Conservation (phyloP, 2,329 filamentous ascomycete genomes). For the Ophiosphaerella korrae region DNA sequence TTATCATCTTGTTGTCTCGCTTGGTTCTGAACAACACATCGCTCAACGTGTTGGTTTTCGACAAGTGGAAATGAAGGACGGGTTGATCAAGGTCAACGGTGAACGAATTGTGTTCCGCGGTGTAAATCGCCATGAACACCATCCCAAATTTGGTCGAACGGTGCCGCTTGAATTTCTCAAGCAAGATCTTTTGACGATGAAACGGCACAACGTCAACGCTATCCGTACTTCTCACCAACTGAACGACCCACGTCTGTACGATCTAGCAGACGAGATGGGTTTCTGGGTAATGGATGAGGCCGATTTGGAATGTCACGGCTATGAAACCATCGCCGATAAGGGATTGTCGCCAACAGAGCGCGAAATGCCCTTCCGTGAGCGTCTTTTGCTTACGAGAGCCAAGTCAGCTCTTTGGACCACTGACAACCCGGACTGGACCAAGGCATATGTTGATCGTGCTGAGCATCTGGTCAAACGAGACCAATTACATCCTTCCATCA, state of each 20-base stretch:
- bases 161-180: slow-evolving; percentile 67
- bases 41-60: slow-evolving; percentile 67
- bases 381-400: slow-evolving; percentile 61
- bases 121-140: slow-evolving; percentile 73
- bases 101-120: slow-evolving; percentile 65
- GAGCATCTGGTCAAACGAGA: slow-evolving; percentile 68
- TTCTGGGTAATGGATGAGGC: slow-evolving; percentile 67
- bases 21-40: slow-evolving; percentile 50
- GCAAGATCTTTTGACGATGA: slow-evolving; percentile 69
- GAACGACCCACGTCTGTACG: slow-evolving; percentile 64
- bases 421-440: slow-evolving; percentile 65
- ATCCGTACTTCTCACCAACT: slow-evolving; percentile 72
- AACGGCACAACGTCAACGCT: slow-evolving; percentile 72
- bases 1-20: slow-evolving; percentile 59
- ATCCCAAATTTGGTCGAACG: slow-evolving; percentile 65
- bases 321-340: slow-evolving; percentile 46
- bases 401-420: slow-evolving; percentile 64
- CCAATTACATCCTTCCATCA: slow-evolving; percentile 72
- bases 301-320: slow-evolving; percentile 56
- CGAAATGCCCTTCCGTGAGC: slow-evolving; percentile 63
- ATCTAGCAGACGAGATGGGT: slow-evolving; percentile 68
- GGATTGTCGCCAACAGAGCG: slow-evolving; percentile 28
- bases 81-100: slow-evolving; percentile 67
- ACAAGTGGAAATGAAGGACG: slow-evolving; percentile 65
- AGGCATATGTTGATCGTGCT: slow-evolving; percentile 71